phyloP scores from a whole-genome alignment of 495 filamentous ascomycete species.

The Podospora bellae-mahoneyi region DNA sequence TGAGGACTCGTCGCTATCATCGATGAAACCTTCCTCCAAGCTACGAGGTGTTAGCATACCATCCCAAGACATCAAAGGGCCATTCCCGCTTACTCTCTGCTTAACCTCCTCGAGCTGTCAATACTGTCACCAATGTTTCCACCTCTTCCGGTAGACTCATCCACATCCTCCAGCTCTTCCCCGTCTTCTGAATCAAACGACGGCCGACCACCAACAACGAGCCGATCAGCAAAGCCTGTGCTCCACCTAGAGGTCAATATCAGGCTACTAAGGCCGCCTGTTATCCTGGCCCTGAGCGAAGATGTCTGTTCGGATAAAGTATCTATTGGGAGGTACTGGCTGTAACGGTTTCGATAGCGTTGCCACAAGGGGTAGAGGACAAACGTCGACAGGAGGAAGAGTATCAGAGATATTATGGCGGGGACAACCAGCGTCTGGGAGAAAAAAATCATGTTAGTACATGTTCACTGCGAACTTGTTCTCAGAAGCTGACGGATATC shows the following conservation, averaged over 20 bases:
- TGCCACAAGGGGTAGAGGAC: slow-evolving; percentile 72
- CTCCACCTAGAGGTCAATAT: slow-evolving; percentile 58
- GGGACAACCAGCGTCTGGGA: slow-evolving; percentile 72
- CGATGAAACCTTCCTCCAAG: slow-evolving; percentile 39
- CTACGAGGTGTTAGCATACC: slow-evolving; percentile 28
- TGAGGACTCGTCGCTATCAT: slow-evolving; percentile 34
- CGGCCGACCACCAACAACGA: slow-evolving; percentile 38
- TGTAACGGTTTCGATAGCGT: slow-evolving; percentile 69
- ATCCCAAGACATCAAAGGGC: not conserved
- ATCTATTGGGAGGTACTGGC: slow-evolving; percentile 65
- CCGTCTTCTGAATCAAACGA: slow-evolving; percentile 53
- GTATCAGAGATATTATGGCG: slow-evolving; percentile 67
- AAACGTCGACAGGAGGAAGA: slow-evolving; percentile 71
- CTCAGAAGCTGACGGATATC: not conserved
- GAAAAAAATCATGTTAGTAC: not conserved
- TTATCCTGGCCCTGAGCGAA: slow-evolving; percentile 60
- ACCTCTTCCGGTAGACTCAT: slow-evolving; percentile 64
- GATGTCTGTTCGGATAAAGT: slow-evolving; percentile 59
- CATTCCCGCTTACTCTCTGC: slow-evolving; percentile 58
- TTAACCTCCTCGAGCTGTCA: slow-evolving; percentile 58
- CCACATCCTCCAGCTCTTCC: slow-evolving; percentile 61
- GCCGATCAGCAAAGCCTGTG: slow-evolving; percentile 32
- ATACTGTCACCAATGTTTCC: slow-evolving; percentile 43
- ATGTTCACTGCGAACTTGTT: not conserved
- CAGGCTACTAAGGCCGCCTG: slow-evolving; percentile 51